phyloP scores from a whole-genome alignment of 2,329 filamentous ascomycete species.

The Pseudopithomyces chartarum region DNA sequence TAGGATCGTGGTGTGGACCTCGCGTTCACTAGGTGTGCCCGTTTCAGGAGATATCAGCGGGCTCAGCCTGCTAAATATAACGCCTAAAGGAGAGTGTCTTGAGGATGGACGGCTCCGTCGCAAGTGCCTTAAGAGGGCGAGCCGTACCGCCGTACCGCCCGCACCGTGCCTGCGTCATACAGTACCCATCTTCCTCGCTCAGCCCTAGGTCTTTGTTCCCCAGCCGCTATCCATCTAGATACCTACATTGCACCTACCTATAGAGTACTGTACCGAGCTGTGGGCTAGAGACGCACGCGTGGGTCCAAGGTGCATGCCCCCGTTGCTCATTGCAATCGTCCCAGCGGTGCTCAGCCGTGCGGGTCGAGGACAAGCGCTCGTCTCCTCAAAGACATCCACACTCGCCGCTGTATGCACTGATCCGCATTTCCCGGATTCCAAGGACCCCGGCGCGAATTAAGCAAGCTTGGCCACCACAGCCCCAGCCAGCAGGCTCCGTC shows the following conservation, averaged over 20 bases:
- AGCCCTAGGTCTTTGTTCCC: background rate
- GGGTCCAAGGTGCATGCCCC: constrained; percentile 6
- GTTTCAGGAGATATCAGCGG: background rate
- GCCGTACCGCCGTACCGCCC: background rate
- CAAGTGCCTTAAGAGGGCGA: background rate
- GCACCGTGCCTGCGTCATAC: background rate
- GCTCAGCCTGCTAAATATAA: constrained; percentile 2
- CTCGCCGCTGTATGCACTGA: constrained; percentile 11
- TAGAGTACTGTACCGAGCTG: background rate
- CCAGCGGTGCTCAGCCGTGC: constrained; percentile 1
- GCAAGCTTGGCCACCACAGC: constrained; percentile 23
- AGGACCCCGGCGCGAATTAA: constrained; percentile 17
- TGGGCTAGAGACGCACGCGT: background rate
- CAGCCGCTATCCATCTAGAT: no score
- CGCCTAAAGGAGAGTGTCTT: background rate
- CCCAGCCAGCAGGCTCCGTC: constrained; percentile 19
- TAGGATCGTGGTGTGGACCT: constrained; percentile 3
- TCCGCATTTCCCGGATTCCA: constrained; percentile 4
- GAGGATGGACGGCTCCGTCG: background rate
- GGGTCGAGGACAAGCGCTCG: background rate
- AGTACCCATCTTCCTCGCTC: background rate
- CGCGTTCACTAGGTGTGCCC: background rate
- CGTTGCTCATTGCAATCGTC: background rate
- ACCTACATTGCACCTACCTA: background rate
- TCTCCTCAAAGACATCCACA: background rate